Evolutionary conservation across 768 basidiomycete genomes (phyloP).

Genomic region (Phylloporus arenicola): DNA sequence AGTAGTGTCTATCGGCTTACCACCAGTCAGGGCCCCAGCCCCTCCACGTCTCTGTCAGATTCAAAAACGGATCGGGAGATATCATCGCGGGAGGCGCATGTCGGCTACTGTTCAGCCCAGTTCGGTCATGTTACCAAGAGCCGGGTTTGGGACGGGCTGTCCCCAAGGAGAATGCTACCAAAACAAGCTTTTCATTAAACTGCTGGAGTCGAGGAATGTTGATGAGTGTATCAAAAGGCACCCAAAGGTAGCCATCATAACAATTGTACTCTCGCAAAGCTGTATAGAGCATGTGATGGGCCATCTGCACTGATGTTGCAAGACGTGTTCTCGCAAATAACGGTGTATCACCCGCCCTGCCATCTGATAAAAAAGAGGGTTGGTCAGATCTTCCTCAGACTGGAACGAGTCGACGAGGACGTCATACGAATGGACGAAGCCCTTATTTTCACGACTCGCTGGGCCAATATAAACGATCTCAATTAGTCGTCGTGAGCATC

Average conservation of each 20-base stretch:
- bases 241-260: conserved; percentile 50
- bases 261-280: conserved; percentile 39
- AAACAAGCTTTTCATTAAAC: conserved; percentile 40
- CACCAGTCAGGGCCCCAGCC: conserved; percentile 42
- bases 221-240: conserved; percentile 46
- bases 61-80: conserved; percentile 36
- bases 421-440: conserved; percentile 46
- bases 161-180: conserved; percentile 50
- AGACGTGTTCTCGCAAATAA: neutral
- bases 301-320: conserved; percentile 32
- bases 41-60: conserved; percentile 37
- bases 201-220: conserved; percentile 45
- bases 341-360: conserved; percentile 36
- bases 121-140: conserved; percentile 16
- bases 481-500: neutral
- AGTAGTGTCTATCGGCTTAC: conserved; percentile 21
- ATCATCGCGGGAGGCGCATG: conserved; percentile 39
- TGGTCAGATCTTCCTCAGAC: conserved; percentile 38
- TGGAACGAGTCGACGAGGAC: conserved; percentile 45
- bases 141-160: conserved; percentile 38
- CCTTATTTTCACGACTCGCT: conserved; percentile 40
- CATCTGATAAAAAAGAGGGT: conserved; percentile 36
- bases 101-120: conserved; percentile 15
- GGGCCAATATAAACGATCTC: conserved; percentile 49
- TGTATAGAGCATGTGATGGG: conserved; percentile 50